Evolutionary conservation across 2,329 filamentous ascomycete species (phyloP), one percentile per base, ranked within the genome.

Genomic region (Epichloe glyceriae): DNA sequence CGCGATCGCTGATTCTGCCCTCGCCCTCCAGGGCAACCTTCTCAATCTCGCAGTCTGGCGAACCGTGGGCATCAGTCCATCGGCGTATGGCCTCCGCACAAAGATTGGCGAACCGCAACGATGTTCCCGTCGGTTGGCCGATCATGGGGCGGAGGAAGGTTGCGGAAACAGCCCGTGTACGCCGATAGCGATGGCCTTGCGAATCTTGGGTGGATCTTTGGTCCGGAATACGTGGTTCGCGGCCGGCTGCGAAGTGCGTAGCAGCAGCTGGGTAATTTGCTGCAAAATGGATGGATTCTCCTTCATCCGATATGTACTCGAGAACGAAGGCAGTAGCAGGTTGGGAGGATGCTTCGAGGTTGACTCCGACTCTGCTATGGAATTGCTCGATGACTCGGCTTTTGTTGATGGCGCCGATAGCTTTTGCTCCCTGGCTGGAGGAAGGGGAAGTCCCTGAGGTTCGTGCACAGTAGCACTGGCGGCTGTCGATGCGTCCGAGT

Each of bases 21-120:
- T 98, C 93, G 20, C 91, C 91, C 68, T 98, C 93, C 0, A 98
- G 75, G 1, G 91, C 88, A 14, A 97, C 86, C 63, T 94, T 96
- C 62, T 96, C 89, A 50, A 98, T 88, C 58, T 94, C 85, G 54
- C 79, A 82, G 55, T 89, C 85, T 2, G 75, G 70, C 53, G 83
- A 88, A 1, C 86, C 84, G 56, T 88, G 80, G 12, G 73, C 73
- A 49, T 88, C 80, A 0, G 88, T 80, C 88, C 90, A 98, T 53
- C 83, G 77, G 52, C 84, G 79, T 58, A 98, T 91, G 1, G 88
- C 85, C 39, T 86, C 82, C 5, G 89, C 89, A 17, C 86, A 86
- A 61, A 91, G 84, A 55, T 86, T 91, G 10, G 90, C 88, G 62
- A 98, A 98, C 40, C 89, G 84, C 51, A 97, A 82, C 0, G 91